Base-by-base conservation (phyloP, 495 filamentous ascomycete species). In the Ascobolus immersus region DNA sequence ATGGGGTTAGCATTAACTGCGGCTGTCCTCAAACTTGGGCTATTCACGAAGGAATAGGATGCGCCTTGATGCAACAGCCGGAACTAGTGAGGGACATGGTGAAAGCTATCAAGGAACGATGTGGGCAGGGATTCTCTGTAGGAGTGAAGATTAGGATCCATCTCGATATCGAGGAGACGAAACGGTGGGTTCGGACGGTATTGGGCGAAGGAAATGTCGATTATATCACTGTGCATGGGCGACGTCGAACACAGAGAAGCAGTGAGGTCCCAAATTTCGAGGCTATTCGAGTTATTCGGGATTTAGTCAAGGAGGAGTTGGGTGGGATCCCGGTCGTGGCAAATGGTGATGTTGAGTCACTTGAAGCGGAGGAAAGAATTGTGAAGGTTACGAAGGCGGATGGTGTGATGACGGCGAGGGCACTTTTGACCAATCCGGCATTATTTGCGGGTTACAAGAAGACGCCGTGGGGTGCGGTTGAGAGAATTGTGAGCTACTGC, bases 1-100 rank as follows among this genome's bases (percentile, higher is more conserved):
- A 59, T 33, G 70, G 70, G 37, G 61, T 75, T 12, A 65, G 73
- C 41, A 49, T 75, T 10, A 75, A 75, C 48, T 75, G 70, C 44
- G 70, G 70, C 8, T 75, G 70, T 38, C 70, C 70, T 2, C 70
- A 75, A 51, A 62, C 60, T 3, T 75, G 70, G 70, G 70, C 70
- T 0, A 66, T 69, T 37, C 57, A 64, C 27, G 61, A 65, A 37
- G 59, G 56, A 0, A 55, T 75, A 7, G 70, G 70, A 17, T 69
- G 68, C 10, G 62, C 61, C 27, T 51, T 75, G 7, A 73, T 75
- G 68, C 51, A 62, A 29, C 52, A 59, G 29, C 59, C 63, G 13
- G 57, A 62, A 40, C 54, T 66, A 1, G 70, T 75, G 17, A 57
- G 60, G 4, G 59, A 63, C 28, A 67, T 73, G 60, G 60, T 73